Conservation (phyloP, 179 eudicot species). For the Beta macrorhiza region DNA sequence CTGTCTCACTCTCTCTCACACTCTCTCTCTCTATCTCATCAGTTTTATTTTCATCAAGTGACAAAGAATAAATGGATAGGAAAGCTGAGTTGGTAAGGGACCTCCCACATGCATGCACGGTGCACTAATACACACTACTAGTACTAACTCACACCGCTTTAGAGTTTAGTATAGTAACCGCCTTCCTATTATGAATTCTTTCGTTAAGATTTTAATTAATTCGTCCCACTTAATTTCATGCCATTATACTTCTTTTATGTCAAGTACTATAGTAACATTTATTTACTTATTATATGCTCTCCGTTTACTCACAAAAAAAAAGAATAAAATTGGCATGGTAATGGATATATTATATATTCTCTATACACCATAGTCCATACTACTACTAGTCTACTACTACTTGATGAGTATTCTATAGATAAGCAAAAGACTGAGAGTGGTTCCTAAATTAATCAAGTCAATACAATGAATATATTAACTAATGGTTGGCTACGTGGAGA, state of each 20-base stretch:
- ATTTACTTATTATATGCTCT: not conserved
- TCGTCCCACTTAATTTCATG: constrained; percentile 5
- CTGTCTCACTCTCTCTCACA: not conserved
- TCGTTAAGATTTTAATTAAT: not conserved
- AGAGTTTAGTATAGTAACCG: not conserved
- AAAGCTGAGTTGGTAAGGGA: constrained; percentile 35
- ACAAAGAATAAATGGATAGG: constrained; percentile 33
- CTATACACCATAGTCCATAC: not conserved
- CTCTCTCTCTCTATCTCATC: not conserved
- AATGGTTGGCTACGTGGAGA: not conserved
- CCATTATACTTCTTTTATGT: constrained; percentile 4
- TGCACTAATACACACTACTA: constrained; percentile 1
- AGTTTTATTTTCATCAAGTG: constrained; percentile 7
- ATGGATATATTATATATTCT: too few relatives aligned
- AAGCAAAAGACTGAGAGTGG: not conserved
- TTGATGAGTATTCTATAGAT: not conserved
- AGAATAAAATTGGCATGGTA: too few relatives aligned
- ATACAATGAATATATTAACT: not conserved
- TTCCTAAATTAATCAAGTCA: not conserved
- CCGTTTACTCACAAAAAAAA: too few relatives aligned
- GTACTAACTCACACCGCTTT: constrained; percentile 20
- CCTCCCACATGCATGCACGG: constrained; percentile 37
- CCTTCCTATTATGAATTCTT: constrained; percentile 3
- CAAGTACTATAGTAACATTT: not conserved
- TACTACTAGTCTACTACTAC: not conserved